A percentile compares a stretch with the other conserved stretches of the same genome.
Evolutionary conservation across 2,329 filamentous ascomycete genomes (phyloP).

Genomic region (Fusarium pseudograminearum): DNA sequence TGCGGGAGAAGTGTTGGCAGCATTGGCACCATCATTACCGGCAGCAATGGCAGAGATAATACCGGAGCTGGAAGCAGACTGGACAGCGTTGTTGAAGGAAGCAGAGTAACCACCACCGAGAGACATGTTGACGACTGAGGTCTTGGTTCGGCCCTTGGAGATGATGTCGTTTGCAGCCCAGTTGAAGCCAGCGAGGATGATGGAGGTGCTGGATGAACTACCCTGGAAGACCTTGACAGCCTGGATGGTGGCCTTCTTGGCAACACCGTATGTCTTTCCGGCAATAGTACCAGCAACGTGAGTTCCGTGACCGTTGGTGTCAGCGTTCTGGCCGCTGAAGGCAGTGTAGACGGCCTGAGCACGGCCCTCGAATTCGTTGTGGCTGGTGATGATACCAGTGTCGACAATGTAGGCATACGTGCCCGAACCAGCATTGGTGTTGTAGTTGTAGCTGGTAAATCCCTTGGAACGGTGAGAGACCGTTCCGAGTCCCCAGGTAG

Average conservation of each 20-base stretch:
- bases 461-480: conserved; percentile 49
- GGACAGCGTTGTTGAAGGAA: conserved; percentile 63
- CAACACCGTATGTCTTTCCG: conserved; percentile 54
- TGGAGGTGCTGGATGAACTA: conserved; percentile 45
- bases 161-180: conserved; percentile 61
- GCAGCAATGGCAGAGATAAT: conserved; percentile 67
- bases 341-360: conserved; percentile 53
- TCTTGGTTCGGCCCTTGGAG: conserved; percentile 53
- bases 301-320: conserved; percentile 58
- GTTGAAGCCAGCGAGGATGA: conserved; percentile 53
- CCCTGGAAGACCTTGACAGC: conserved; percentile 61
- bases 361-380: conserved; percentile 66
- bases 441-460: conserved; percentile 60
- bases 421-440: conserved; percentile 57
- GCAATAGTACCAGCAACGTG: conserved; percentile 55
- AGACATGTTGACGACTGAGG: conserved; percentile 67
- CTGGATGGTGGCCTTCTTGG: conserved; percentile 59
- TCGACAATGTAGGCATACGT: conserved; percentile 73
- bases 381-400: conserved; percentile 68
- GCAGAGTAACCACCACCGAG: conserved; percentile 61
- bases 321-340: conserved; percentile 45
- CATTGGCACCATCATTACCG: conserved; percentile 60
- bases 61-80: conserved; percentile 58
- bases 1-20: conserved; percentile 49
- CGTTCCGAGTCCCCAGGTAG: conserved; percentile 52